phyloP scores from a whole-genome alignment of 1,139 yeast genomes.

The Lodderomyces parapsilosis region DNA sequence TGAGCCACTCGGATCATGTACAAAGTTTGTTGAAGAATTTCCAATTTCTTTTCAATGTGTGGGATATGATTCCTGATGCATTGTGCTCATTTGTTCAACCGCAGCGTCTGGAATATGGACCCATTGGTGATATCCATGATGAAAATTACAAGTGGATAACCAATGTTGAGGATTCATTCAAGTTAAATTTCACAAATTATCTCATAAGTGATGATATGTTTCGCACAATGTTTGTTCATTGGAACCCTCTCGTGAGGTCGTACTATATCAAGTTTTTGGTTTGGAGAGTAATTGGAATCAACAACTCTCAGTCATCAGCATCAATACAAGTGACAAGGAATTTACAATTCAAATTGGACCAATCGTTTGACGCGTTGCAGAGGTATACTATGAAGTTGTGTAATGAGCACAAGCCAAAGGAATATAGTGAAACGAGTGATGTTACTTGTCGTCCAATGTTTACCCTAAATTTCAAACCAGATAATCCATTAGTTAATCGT shows the following conservation, averaged over 20 bases:
- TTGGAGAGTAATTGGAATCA: constrained; percentile 63
- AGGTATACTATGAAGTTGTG: constrained; percentile 17
- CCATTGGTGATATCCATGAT: not conserved
- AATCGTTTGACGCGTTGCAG: constrained; percentile 19
- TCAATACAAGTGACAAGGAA: constrained; percentile 31
- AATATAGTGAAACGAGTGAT: not conserved
- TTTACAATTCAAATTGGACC: constrained; percentile 29
- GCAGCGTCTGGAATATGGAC: not conserved
- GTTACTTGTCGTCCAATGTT: constrained; percentile 8
- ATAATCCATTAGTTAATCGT: constrained; percentile 52
- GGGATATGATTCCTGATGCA: constrained; percentile 66
- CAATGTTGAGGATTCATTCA: constrained; percentile 36
- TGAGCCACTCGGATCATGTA: constrained; percentile 57
- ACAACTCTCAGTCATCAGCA: constrained; percentile 38
- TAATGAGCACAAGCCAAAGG: not conserved
- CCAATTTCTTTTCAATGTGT: constrained; percentile 67
- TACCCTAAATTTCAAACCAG: constrained; percentile 35
- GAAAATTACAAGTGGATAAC: constrained; percentile 29
- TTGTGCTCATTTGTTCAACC: constrained; percentile 13
- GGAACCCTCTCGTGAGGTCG: constrained; percentile 75
- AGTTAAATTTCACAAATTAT: constrained; percentile 54
- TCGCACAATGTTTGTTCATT: constrained; percentile 64
- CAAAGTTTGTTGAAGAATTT: constrained; percentile 62
- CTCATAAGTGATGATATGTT: constrained; percentile 50
- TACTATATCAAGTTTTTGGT: constrained; percentile 65